phyloP scores from a whole-genome alignment of 1,284 basidiomycete genomes.

The Trichosporon coremiiforme region DNA sequence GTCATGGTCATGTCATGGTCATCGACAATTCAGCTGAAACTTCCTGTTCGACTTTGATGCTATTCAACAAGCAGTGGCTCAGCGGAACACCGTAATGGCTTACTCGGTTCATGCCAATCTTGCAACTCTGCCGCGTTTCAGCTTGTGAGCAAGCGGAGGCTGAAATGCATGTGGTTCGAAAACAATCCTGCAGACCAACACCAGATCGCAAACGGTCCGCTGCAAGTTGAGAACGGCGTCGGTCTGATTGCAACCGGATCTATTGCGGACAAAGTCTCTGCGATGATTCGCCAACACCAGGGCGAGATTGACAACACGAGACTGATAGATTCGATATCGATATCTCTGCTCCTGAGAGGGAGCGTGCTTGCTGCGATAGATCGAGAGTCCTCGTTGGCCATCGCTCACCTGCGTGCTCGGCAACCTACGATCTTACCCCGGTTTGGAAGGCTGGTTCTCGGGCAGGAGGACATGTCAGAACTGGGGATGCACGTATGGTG shows the following conservation, averaged over 20 bases:
- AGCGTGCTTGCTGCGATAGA: neutral
- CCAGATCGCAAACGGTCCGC: neutral
- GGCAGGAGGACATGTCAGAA: neutral
- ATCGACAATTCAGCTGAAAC: neutral
- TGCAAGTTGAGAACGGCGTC: neutral
- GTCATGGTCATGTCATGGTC: constrained; percentile 2
- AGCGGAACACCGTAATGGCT: neutral
- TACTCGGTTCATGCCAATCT: neutral
- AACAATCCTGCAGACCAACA: neutral
- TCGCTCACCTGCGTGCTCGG: neutral
- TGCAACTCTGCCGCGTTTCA: neutral
- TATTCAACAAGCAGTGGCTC: neutral
- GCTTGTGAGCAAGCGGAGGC: neutral
- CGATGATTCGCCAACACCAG: constrained; percentile 6
- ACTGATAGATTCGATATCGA: constrained; percentile 3
- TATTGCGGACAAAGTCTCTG: neutral
- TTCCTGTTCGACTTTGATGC: neutral
- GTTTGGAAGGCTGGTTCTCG: constrained; percentile 6
- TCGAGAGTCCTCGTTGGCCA: neutral
- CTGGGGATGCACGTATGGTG: neutral
- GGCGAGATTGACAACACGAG: constrained; percentile 2
- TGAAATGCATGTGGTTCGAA: neutral
- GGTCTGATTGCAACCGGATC: neutral
- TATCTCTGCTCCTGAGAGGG: neutral
- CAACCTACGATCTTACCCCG: constrained; percentile 1